Evolutionary conservation across 257 asterid species (phyloP).

Genomic region (Marsdenia floribunda): DNA sequence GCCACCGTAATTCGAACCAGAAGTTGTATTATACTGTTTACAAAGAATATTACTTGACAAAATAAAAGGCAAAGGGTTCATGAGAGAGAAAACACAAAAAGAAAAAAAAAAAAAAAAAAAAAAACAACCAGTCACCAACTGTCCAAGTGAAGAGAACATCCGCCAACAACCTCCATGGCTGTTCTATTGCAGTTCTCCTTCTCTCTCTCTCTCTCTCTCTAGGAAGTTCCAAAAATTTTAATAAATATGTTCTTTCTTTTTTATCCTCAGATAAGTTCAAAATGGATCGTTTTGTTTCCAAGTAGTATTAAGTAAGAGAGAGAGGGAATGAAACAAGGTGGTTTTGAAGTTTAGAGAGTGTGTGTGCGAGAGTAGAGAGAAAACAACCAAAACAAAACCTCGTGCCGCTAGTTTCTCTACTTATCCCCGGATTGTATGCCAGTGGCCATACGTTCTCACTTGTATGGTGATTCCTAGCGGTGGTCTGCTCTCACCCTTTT

Average conservation of each 20-base stretch:
- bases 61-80: not conserved
- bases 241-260: not conserved
- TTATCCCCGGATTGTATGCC: slow-evolving; percentile 58
- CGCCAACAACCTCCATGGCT: slow-evolving; percentile 34
- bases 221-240: slow-evolving; percentile 23
- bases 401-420: slow-evolving; percentile 54
- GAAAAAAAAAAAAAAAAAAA: too few relatives aligned
- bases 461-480: slow-evolving; percentile 63
- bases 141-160: slow-evolving; percentile 3
- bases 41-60: too few relatives aligned
- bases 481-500: slow-evolving; percentile 32
- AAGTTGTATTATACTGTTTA: too few relatives aligned
- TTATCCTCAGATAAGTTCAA: slow-evolving; percentile 49
- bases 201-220: slow-evolving; percentile 11
- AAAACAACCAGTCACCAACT: slow-evolving; percentile 18
- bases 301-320: slow-evolving; percentile 24
- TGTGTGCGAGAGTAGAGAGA: slow-evolving; percentile 11
- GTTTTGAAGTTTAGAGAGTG: not conserved
- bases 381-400: slow-evolving; percentile 37
- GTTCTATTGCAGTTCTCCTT: slow-evolving; percentile 28
- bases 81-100: not conserved
- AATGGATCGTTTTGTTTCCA: slow-evolving; percentile 26
- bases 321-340: slow-evolving; percentile 5
- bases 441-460: slow-evolving; percentile 52
- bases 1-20: not conserved